Evolutionary conservation across 768 basidiomycete genomes (phyloP), one percentile per base, ranked within the genome.

Genomic region (Podaxis sp.): DNA sequence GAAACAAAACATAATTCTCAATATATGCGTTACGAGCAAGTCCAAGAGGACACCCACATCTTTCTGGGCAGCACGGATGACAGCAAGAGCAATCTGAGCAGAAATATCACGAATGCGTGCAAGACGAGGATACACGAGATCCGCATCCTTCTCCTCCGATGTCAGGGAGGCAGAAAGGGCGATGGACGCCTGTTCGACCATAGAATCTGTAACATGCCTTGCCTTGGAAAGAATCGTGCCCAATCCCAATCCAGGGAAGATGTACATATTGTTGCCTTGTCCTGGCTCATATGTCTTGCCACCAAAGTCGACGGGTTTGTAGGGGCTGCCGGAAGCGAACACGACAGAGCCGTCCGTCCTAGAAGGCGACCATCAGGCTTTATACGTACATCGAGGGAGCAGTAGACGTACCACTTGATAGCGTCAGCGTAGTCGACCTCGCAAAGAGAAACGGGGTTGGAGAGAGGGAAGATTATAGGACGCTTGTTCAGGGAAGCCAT

Each of bases 261-360:
- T 85, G 73, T 87, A 87, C 87, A 91, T 88, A 75, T 91, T 93
- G 74, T 93, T 93, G 10, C 90, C 89, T 72, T 93, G 91, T 0
- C 87, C 89, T 1, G 91, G 84, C 65, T 87, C 85, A 64, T 84
- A 76, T 0, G 67, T 64, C 50, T 76, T 81, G 26, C 83, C 84
- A 37, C 81, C 72, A 68, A 75, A 80, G 53, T 78, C 77, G 50
- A 86, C 73, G 2, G 82, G 71, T 17, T 80, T 75, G 77, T 90
- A 93, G 0, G 91, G 91, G 53, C 83, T 85, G 3, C 91, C 91
- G 12, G 86, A 86, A 0, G 90, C 90, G 66, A 88, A 93, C 62
- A 92, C 82, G 30, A 86, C 84, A 20, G 76, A 73, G 11, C 90
- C 90, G 59, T 87, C 74, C 15, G 89, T 85, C 86, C 85, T 85